These are phyloP conservation scores for Crucihimalaya himalaica DNA, from an alignment of 345 rosid species.

Conservation along the genomic window DNA sequence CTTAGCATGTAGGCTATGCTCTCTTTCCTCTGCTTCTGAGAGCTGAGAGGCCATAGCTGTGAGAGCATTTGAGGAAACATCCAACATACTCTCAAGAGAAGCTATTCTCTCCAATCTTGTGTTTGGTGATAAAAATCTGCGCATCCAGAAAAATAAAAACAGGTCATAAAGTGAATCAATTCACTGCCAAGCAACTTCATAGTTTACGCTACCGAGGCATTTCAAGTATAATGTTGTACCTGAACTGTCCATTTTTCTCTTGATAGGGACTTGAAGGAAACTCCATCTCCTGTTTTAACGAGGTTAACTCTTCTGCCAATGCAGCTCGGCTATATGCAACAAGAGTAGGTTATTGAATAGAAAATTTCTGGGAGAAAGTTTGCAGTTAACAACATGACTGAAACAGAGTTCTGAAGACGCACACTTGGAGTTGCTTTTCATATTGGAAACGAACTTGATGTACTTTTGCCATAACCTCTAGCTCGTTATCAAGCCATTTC, in stretches of 20 bases:
- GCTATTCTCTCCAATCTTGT: slow-evolving; percentile 66
- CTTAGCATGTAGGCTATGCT: slow-evolving; percentile 57
- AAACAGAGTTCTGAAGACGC: slow-evolving; percentile 40
- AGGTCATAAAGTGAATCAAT: slow-evolving; percentile 33
- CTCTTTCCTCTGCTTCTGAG: slow-evolving; percentile 81
- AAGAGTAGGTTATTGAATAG: slow-evolving; percentile 8
- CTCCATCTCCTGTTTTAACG: slow-evolving; percentile 58
- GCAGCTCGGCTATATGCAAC: slow-evolving; percentile 56
- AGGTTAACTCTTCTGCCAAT: slow-evolving; percentile 63
- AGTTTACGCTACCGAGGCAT: not conserved
- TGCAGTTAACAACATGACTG: slow-evolving; percentile 12
- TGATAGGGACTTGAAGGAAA: slow-evolving; percentile 55
- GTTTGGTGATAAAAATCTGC: slow-evolving; percentile 56
- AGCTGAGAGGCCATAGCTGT: slow-evolving; percentile 79
- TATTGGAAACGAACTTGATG: slow-evolving; percentile 72
- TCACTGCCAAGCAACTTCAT: not conserved
- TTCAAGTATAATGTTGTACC: slow-evolving; percentile 41
- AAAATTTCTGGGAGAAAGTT: not conserved
- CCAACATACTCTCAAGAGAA: slow-evolving; percentile 71
- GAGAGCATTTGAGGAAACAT: slow-evolving; percentile 69
- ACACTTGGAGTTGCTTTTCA: slow-evolving; percentile 81
- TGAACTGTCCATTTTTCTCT: slow-evolving; percentile 56
- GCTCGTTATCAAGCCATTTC: slow-evolving; percentile 78
- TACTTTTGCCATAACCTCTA: slow-evolving; percentile 73
- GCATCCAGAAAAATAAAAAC: slow-evolving; percentile 24